Evolutionary conservation across 2,329 filamentous ascomycete species (phyloP).

Genomic region (Talaromyces rugulosus): DNA sequence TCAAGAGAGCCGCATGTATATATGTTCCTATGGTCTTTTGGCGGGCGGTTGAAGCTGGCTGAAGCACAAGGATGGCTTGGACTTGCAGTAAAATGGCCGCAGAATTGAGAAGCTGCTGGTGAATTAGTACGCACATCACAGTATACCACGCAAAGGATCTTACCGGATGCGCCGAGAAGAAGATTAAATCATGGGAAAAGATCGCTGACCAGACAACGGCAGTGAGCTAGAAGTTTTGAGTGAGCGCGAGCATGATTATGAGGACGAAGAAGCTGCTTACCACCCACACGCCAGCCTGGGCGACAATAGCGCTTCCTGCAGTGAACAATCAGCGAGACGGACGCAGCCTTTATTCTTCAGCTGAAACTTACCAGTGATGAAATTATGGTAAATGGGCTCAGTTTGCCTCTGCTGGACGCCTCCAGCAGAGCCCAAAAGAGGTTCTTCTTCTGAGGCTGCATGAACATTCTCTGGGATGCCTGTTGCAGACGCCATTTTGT

Average conservation of each 20-base stretch:
- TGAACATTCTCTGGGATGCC: neutral
- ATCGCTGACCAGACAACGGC: slow-evolving; percentile 74
- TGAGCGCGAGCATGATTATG: neutral
- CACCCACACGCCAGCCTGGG: slow-evolving; percentile 73
- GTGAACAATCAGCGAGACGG: neutral
- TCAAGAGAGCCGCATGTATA: slow-evolving; percentile 65
- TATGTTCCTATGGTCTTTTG: slow-evolving; percentile 66
- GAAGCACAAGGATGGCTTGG: slow-evolving; percentile 77
- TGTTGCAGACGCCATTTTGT: slow-evolving; percentile 6
- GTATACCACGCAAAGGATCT: slow-evolving; percentile 42
- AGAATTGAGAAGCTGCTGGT: slow-evolving; percentile 49
- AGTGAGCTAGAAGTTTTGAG: slow-evolving; percentile 49
- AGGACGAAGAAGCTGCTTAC: slow-evolving; percentile 33
- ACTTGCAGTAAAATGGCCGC: slow-evolving; percentile 69
- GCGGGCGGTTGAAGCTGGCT: slow-evolving; percentile 72
- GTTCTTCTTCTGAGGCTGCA: slow-evolving; percentile 55
- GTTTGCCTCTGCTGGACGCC: slow-evolving; percentile 62
- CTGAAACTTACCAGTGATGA: slow-evolving; percentile 62
- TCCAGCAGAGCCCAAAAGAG: slow-evolving; percentile 65
- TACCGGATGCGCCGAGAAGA: slow-evolving; percentile 88
- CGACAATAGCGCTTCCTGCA: slow-evolving; percentile 73
- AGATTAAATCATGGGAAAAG: slow-evolving; percentile 64
- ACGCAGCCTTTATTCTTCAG: neutral
- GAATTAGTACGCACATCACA: neutral
- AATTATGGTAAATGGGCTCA: slow-evolving; percentile 58